Base-by-base conservation (phyloP, 2,329 filamentous ascomycete genomes). In the Colletotrichum spaethianum region DNA sequence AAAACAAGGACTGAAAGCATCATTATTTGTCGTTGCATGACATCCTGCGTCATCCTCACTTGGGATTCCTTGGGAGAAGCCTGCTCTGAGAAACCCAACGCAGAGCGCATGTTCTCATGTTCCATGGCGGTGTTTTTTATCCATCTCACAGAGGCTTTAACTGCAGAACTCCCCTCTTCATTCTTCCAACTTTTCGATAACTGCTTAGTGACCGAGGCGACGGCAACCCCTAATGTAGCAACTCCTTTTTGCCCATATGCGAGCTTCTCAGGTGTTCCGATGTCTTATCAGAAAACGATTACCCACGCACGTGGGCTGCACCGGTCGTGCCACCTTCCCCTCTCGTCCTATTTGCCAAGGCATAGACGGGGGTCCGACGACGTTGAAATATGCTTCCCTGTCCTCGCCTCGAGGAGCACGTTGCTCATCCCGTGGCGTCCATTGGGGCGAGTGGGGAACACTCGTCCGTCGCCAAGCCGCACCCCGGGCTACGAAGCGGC, bases 361-460 rank as follows among this genome's bases (percentile, higher is more conserved):
- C 31, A 28, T 4, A 44, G 26, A 36, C 26, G 23, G 40, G 57
- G 65, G 40, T 4, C 44, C 20, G 36, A 48, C 6, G 65, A 60
- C 65, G 60, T 72, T 69, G 65, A 48, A 64, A 46, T 69, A 69
- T 33, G 52, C 65, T 60, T 72, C 59, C 52, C 52, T 59, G 38
- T 31, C 31, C 28, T 60, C 36, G 18, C 6, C 55, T 36, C 59
- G 20, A 18, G 8, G 28, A 53, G 44, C 73, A 74, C 73, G 68
- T 74, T 74, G 28, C 31, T 3, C 56, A 64, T 55, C 36, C 11
- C n/a, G 28, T 40, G 62, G 44, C 67, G 56, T 71, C 68, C 55
- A 74, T 74, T 69, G 73, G 71, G 61, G 61, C 52, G 55, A 40
- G 48, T 36, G 44, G 44, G 23, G 23, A 63, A 42, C 18, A 52